Base-by-base conservation (phyloP, 306 rosid genomes). In the Fragaria nilgerrensis region DNA sequence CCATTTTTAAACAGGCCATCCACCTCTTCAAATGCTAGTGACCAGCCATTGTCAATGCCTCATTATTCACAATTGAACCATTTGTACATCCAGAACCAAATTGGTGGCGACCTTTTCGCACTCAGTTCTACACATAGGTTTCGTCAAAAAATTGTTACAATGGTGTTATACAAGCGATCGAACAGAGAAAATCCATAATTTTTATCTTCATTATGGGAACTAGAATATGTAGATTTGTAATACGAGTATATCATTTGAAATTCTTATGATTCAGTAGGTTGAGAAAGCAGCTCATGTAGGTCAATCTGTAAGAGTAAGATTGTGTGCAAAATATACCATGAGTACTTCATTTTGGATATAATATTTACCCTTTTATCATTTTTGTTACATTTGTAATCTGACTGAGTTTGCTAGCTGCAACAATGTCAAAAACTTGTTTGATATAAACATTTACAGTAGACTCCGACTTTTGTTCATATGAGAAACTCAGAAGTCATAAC, bases 41-140 rank as follows among this genome's bases (percentile, higher is more conserved):
- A 72, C 47, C 70, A 53, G 13, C 72, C 71, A 55, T 70, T 36
- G 5, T 68, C 79, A 41, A 80, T 76, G 59, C 87, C 89, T 43
- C 79, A 77, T 41, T 85, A 78, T 83, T 70, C 89, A 58, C 87
- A 90, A 44, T 56, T 95, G 67, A 90, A 92, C 78, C 98, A 92
- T 87, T 87, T 95, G 73, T 92, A 89, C 83, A 82, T 85, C 34
- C 85, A 78, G 78, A 85, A 76, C 84, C 80, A 85, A 37, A 85
- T 73, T 34, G 87, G 73, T 9, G 87, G 80, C 37, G 85, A 83
- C 82, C 85, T 59, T 85, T 84, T 80, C 25, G 88, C 84, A 43
- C 87, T 95, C 68, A 85, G 92, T 75, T 88, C 97, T 44, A 90
- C 93, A 27, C 73, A 76, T 34, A 83, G 82, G 87, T 86, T 90